Percentiles rank a stretch among this genome's conserved stretches.
phyloP scores from a whole-genome alignment of 108 stramenopile species.

The Seminavis robusta region DNA sequence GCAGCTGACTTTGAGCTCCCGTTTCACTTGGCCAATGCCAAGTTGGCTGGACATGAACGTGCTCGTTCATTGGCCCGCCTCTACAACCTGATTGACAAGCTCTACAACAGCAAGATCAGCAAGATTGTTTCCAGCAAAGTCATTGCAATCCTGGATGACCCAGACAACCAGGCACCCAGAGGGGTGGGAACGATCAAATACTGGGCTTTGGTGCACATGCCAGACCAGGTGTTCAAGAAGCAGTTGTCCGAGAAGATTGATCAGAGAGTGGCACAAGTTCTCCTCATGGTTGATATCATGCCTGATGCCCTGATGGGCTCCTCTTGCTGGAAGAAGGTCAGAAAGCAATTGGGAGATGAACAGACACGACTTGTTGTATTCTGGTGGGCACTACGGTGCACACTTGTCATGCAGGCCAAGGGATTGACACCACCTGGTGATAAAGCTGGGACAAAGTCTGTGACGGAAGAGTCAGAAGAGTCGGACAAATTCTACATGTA shows the following conservation, averaged over 20 bases:
- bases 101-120: neutral
- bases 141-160: neutral
- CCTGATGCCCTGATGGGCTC: neutral
- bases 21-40: neutral
- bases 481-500: too few relatives aligned
- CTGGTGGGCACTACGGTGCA: conserved; percentile 2
- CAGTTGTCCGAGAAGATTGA: neutral
- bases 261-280: neutral
- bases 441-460: too few relatives aligned
- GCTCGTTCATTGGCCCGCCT: neutral
- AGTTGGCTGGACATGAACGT: neutral
- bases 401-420: neutral
- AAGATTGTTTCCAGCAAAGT: neutral
- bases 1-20: neutral
- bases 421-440: too few relatives aligned
- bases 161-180: neutral
- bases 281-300: neutral
- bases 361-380: neutral
- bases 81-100: neutral
- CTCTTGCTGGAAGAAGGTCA: neutral
- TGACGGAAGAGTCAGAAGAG: too few relatives aligned
- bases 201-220: neutral
- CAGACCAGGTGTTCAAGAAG: too few relatives aligned
- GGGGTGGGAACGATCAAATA: neutral
- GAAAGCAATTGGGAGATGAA: neutral